A percentile compares a stretch with the other conserved stretches of the same genome.
phyloP scores from a whole-genome alignment of 441 rosid species.

The Adansonia rubrostipa region DNA sequence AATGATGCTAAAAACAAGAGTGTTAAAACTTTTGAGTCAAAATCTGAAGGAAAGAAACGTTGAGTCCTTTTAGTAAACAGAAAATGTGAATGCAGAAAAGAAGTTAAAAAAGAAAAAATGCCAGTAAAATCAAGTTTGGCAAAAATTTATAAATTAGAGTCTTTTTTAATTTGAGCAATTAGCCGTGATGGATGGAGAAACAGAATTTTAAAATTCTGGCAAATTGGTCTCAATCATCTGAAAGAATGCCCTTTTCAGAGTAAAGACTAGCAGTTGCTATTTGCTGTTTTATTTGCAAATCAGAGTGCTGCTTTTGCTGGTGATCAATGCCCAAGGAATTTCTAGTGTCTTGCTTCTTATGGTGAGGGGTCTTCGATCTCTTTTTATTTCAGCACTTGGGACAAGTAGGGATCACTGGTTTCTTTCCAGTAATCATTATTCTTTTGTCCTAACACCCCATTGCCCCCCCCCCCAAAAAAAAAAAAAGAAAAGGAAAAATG shows the following conservation, averaged over 20 bases:
- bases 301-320: slow-evolving; percentile 37
- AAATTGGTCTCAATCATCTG: slow-evolving; percentile 17
- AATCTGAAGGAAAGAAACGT: slow-evolving; percentile 2
- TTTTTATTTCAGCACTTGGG: slow-evolving; percentile 31
- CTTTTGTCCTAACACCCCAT: slow-evolving; percentile 10
- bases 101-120: not conserved
- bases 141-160: not conserved
- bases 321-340: slow-evolving; percentile 32
- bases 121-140: not conserved
- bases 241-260: slow-evolving; percentile 26
- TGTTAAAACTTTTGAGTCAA: not conserved
- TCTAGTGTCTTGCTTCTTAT: slow-evolving; percentile 32
- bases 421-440: slow-evolving; percentile 23
- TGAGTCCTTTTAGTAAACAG: not conserved
- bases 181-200: slow-evolving; percentile 21
- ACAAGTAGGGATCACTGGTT: slow-evolving; percentile 35
- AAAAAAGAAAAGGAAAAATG: not conserved
- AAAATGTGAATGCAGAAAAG: slow-evolving; percentile 3
- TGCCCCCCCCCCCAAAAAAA: not conserved
- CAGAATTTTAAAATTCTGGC: slow-evolving; percentile 22
- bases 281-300: slow-evolving; percentile 25
- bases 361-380: slow-evolving; percentile 44
- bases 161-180: slow-evolving; percentile 10
- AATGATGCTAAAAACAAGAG: slow-evolving; percentile 14
- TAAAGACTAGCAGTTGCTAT: slow-evolving; percentile 32